Percentiles rank a stretch among this genome's conserved stretches.
Conservation (phyloP, 805 yeast species). For the Myxozyma geophila region DNA sequence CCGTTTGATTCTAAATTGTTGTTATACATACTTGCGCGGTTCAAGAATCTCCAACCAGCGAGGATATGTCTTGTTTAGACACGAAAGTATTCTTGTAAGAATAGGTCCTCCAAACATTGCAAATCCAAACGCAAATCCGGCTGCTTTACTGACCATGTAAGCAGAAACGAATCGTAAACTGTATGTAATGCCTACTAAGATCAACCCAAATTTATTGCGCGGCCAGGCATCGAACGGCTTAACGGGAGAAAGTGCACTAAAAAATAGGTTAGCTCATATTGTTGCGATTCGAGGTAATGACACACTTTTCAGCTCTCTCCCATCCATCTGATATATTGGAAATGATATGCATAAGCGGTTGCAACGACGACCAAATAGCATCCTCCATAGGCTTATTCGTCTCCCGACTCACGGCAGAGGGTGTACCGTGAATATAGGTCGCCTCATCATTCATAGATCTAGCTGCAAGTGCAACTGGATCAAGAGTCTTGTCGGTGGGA, state of each 20-base stretch:
- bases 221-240: constrained; percentile 14
- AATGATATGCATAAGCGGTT: constrained; percentile 19
- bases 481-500: constrained; percentile 3
- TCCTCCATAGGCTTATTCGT: constrained; percentile 23
- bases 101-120: constrained; percentile 20
- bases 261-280: background rate
- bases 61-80: constrained; percentile 10
- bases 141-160: constrained; percentile 12
- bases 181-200: background rate
- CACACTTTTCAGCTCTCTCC: constrained; percentile 25
- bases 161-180: background rate
- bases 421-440: background rate
- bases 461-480: constrained; percentile 6
- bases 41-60: constrained; percentile 16
- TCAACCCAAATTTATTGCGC: constrained; percentile 10
- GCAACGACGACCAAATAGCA: constrained; percentile 15
- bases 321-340: constrained; percentile 24
- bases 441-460: constrained; percentile 9
- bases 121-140: constrained; percentile 8
- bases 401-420: background rate
- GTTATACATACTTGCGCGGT: constrained; percentile 16
- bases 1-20: background rate
- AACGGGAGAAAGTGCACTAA: constrained; percentile 22
- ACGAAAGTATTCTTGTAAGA: background rate
- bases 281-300: background rate